Evolutionary conservation across 345 rosid species (phyloP), one percentile per base, ranked within the genome.

Genomic region (Bruguiera gymnorhiza): DNA sequence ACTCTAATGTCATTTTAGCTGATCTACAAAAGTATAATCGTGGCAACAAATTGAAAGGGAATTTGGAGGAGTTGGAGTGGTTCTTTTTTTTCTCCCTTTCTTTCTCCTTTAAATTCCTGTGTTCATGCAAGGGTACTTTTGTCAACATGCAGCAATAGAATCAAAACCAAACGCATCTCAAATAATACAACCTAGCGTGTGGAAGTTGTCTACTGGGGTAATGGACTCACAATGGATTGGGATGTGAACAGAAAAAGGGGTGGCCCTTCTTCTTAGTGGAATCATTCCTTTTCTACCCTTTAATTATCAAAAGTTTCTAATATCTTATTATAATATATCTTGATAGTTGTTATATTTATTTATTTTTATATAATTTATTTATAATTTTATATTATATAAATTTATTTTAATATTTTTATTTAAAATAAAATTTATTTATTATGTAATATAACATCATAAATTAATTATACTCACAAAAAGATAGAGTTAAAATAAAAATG

Each of bases 101-200:
- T 37, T 13, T 8, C 7, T 0, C 1, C 9, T 21, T 19, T 11
- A 71, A 39, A 61, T 65, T 63, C 39, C n/a, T 61, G 60, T 31
- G 21, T 34, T 20, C 73, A 67, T 69, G 56, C 16, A 32, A 68
- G 87, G 87, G 78, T 51, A 74, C 36, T 79, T 74, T 76, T 37
- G 83, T 74, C 78, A 71, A 65, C 55, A 11, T 15, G 4, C 29
- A 4, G 34, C 43, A 74, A 74, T 65, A 68, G 63, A 72, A 79
- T 60, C 70, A 70, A 70, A 61, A 66, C 70, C 70, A 37, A 19
- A 18, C 36, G 26, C 46, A 50, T 60, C 69, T 36, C 70, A 65
- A 13, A 43, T 59, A 67, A 73, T 68, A 77, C 71, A 30, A 78
- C 46, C 53, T 81, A n/a, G 76, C 86, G 86, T 85, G 88, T 65